Conservation (phyloP, 2,329 filamentous ascomycete species). For the Penicillium oxalicum region DNA sequence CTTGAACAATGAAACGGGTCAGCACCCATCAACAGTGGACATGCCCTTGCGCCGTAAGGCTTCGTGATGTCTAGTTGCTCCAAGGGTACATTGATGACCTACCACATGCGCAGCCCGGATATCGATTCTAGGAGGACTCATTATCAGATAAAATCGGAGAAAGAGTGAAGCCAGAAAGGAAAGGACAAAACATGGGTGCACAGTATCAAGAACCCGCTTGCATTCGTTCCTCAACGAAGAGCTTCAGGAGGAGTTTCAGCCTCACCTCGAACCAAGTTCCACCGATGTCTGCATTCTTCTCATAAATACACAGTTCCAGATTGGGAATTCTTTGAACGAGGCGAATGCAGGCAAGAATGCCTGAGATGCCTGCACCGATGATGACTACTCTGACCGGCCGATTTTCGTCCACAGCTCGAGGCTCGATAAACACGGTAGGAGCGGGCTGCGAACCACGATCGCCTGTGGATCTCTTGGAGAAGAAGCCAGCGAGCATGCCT, state of each 20-base stretch:
- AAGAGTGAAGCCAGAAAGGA: neutral
- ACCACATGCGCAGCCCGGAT: slow-evolving; percentile 35
- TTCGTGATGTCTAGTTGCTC: neutral
- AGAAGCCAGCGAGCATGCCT: too few relatives aligned
- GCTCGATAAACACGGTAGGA: slow-evolving; percentile 17
- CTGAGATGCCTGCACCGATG: slow-evolving; percentile 38
- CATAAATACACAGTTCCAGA: slow-evolving; percentile 31
- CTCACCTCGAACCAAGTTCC: slow-evolving; percentile 29
- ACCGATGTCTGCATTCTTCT: slow-evolving; percentile 31
- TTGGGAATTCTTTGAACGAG: slow-evolving; percentile 35
- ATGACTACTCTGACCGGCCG: slow-evolving; percentile 31
- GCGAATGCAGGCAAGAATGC: slow-evolving; percentile 35
- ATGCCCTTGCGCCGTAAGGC: too few relatives aligned
- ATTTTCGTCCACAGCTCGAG: slow-evolving; percentile 29
- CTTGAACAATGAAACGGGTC: slow-evolving; percentile 13
- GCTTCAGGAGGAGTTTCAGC: neutral
- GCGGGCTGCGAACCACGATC: neutral
- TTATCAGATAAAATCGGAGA: neutral
- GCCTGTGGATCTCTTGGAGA: neutral
- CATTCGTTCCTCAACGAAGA: too few relatives aligned
- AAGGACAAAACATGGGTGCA: too few relatives aligned
- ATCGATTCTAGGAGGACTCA: slow-evolving; percentile 19
- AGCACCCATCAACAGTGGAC: neutral
- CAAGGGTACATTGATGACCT: slow-evolving; percentile 5
- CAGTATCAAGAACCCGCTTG: too few relatives aligned